Conservation (phyloP, 192 early-diverging fungal genomes). For the Rhizophagus clarus region DNA sequence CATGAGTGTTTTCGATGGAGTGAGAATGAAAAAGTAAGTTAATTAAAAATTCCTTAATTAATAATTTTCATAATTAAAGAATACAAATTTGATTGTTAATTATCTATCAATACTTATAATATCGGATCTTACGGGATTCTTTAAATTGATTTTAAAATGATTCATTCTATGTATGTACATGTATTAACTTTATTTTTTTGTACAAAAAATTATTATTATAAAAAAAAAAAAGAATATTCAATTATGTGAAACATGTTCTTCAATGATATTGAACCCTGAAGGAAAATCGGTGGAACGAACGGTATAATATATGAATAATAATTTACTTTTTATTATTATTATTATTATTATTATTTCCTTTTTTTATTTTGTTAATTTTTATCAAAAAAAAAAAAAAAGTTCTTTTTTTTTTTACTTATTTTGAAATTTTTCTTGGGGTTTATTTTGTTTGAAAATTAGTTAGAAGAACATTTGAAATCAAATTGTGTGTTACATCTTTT, state of each 20-base stretch:
- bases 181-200: too few species aligned
- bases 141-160: too few species aligned
- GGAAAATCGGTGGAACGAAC: conserved; percentile 13
- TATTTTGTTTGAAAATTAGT: conserved; percentile 3
- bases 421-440: not conserved
- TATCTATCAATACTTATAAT: not conserved
- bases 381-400: too few species aligned
- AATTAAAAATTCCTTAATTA: conserved; percentile 18
- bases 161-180: not conserved
- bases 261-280: conserved; percentile 23
- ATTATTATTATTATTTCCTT: too few species aligned
- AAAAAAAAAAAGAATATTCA: conserved; percentile 3
- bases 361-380: too few species aligned
- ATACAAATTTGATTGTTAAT: not conserved
- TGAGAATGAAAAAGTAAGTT: conserved; percentile 26
- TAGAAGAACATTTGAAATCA: conserved; percentile 33
- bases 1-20: conserved; percentile 30
- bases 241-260: conserved; percentile 19
- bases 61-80: too few species aligned
- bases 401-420: not conserved
- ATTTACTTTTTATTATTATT: too few species aligned
- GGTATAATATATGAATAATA: too few species aligned
- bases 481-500: conserved; percentile 30
- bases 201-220: too few species aligned
- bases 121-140: too few species aligned